Base-by-base conservation (phyloP, 768 basidiomycete genomes). In the Lactarius pseudohatsudake region DNA sequence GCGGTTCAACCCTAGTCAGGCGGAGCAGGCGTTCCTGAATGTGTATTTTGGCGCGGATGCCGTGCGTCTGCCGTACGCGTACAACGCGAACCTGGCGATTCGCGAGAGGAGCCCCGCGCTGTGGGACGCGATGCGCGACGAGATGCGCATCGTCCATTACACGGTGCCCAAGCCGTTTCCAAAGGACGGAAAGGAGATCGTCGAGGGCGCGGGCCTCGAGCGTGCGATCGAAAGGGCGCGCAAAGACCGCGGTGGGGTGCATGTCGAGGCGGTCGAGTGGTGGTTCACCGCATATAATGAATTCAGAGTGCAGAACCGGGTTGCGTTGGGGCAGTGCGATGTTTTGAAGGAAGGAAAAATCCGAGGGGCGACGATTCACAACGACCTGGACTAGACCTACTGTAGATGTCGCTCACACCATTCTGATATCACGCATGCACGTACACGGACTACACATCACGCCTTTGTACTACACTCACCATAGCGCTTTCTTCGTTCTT, bases 21-120 rank as follows among this genome's bases (percentile, higher is more conserved):
- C 82, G 2, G 78, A 79, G 57, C 79, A 81, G 72, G 78, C 80
- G 10, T 84, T 83, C 70, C 69, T 79, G 28, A 79, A 79, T 64
- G 64, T 73, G 26, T 79, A 77, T 68, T 79, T 75, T 59, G 77
- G 73, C 57, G 71, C 73, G 20, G 74, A 77, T 58, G 72, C 64
- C 32, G 65, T 76, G 40, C 73, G 74, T 9, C 73, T 79, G n/a
- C 78, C 78, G 26, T 77, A 76, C 64, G 56, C 70, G 38, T 79
- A 78, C 70, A 78, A 78, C 62, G 77, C 72, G 16, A 78, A 78
- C 69, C 72, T 79, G n/a, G 77, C 73, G 3, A 76, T 78, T 69
- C 77, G 74, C 71, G 65, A 68, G 58, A 70, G 74, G 57, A 74
- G 72, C 54, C 74, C 74, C 2, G 69, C 57, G 55, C 53, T 79